These are phyloP conservation scores for Metschnikowia continentalis DNA, from an alignment of 805 yeast genomes.

Conservation along the genomic window DNA sequence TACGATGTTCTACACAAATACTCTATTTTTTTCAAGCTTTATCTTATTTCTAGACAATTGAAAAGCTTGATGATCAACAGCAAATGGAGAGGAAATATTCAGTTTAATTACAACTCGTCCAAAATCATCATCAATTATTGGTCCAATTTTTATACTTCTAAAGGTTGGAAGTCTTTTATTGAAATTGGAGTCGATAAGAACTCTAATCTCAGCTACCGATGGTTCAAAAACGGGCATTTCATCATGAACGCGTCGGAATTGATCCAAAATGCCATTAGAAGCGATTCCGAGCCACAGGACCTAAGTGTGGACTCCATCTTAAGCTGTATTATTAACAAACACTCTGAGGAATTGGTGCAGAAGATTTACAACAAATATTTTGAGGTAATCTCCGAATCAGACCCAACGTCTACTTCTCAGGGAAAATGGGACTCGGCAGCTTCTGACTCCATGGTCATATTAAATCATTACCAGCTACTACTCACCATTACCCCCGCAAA, in stretches of 20 bases:
- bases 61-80: constrained; percentile 40
- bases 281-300: constrained; percentile 22
- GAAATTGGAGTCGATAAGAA: constrained; percentile 56
- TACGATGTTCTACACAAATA: constrained; percentile 55
- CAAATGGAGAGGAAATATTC: constrained; percentile 58
- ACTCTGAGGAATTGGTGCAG: constrained; percentile 31
- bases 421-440: constrained; percentile 6
- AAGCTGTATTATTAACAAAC: constrained; percentile 35
- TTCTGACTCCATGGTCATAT: constrained; percentile 13
- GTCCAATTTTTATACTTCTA: constrained; percentile 42
- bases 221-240: constrained; percentile 58
- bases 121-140: constrained; percentile 61
- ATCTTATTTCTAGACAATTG: constrained; percentile 56
- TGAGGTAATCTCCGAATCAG: constrained; percentile 8
- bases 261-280: constrained; percentile 11
- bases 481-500: constrained; percentile 30
- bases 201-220: constrained; percentile 49
- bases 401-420: background rate
- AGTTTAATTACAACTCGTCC: constrained; percentile 54
- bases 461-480: constrained; percentile 33
- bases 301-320: constrained; percentile 34
- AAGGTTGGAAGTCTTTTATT: constrained; percentile 48
- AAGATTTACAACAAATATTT: constrained; percentile 18
- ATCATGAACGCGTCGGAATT: background rate
- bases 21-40: constrained; percentile 60